Percentiles rank a stretch among this genome's conserved stretches.
Conservation (phyloP, 305 asterid genomes). For the Solanum hybrid region DNA sequence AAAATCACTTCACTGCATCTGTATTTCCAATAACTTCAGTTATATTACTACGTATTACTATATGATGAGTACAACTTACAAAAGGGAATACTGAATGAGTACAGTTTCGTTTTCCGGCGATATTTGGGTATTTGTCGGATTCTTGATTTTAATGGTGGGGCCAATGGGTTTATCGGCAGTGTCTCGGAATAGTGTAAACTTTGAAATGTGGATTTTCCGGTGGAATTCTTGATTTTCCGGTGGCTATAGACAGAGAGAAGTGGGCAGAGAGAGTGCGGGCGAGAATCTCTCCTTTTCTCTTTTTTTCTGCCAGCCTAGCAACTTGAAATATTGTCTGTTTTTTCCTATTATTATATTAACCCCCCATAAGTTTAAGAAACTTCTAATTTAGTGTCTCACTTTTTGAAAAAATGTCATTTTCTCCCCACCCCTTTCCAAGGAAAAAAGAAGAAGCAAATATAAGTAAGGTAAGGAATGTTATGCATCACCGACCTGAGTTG, state of each 20-base stretch:
- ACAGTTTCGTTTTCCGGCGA: not conserved
- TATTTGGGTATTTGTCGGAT: not conserved
- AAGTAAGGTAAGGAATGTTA: not conserved
- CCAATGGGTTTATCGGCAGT: not conserved
- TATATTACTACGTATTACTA: not conserved
- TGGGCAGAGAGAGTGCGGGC: constrained; percentile 1
- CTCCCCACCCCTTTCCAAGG: not conserved
- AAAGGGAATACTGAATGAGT: not conserved
- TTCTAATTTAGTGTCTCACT: not conserved
- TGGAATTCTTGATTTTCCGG: not conserved
- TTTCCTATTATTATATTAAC: not conserved
- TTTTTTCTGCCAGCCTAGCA: not conserved
- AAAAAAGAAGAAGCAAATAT: not conserved
- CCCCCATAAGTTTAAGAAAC: not conserved
- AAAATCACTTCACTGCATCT: not conserved
- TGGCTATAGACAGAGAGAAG: not conserved
- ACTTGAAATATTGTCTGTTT: not conserved
- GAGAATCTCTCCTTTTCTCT: constrained; percentile 6
- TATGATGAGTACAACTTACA: not conserved
- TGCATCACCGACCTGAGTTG: not conserved
- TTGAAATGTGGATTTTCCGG: not conserved
- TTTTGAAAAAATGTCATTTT: not conserved
- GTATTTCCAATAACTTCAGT: not conserved
- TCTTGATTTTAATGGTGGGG: not conserved
- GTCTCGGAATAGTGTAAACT: not conserved